Evolutionary conservation across 768 basidiomycete species (phyloP).

Genomic region (Russula sp.): DNA sequence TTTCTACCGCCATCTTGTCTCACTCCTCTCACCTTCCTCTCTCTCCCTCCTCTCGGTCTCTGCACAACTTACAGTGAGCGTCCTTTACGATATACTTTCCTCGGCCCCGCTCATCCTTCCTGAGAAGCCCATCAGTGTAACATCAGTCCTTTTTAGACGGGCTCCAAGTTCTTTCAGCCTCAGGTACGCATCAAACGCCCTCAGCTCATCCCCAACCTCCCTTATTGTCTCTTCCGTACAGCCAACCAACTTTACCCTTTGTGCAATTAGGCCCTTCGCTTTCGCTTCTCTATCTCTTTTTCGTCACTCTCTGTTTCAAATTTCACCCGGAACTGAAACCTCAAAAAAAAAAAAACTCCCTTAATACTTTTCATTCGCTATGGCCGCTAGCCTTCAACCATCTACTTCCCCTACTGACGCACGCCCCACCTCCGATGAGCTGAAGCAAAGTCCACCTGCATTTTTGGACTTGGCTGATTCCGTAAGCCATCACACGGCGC

Average conservation of each 20-base stretch:
- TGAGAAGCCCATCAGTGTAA: slow-evolving; percentile 54
- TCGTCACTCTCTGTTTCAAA: slow-evolving; percentile 36
- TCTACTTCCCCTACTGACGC: slow-evolving; percentile 68
- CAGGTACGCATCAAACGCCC: slow-evolving; percentile 36
- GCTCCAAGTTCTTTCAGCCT: slow-evolving; percentile 55
- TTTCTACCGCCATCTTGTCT: slow-evolving; percentile 2
- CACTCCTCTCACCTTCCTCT: slow-evolving; percentile 13
- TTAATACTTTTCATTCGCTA: slow-evolving; percentile 40
- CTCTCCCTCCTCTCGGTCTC: slow-evolving; percentile 12
- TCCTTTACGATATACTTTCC: slow-evolving; percentile 4
- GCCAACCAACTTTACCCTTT: slow-evolving; percentile 52
- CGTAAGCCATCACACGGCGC: slow-evolving; percentile 41
- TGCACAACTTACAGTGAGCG: slow-evolving; percentile 15
- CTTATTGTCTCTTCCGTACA: slow-evolving; percentile 20
- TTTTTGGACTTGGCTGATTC: slow-evolving; percentile 93
- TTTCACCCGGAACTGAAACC: slow-evolving; percentile 38
- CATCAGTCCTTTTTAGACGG: slow-evolving; percentile 74
- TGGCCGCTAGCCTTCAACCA: slow-evolving; percentile 65
- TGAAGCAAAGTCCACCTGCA: slow-evolving; percentile 84
- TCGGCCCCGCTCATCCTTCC: slow-evolving; percentile 2
- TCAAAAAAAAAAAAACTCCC: slow-evolving; percentile 37
- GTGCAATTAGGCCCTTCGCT: slow-evolving; percentile 51
- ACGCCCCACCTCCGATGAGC: slow-evolving; percentile 56
- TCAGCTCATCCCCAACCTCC: slow-evolving; percentile 22
- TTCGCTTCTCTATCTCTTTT: slow-evolving; percentile 35